phyloP scores from a whole-genome alignment of 805 yeast genomes.

The Candida manassasensis region DNA sequence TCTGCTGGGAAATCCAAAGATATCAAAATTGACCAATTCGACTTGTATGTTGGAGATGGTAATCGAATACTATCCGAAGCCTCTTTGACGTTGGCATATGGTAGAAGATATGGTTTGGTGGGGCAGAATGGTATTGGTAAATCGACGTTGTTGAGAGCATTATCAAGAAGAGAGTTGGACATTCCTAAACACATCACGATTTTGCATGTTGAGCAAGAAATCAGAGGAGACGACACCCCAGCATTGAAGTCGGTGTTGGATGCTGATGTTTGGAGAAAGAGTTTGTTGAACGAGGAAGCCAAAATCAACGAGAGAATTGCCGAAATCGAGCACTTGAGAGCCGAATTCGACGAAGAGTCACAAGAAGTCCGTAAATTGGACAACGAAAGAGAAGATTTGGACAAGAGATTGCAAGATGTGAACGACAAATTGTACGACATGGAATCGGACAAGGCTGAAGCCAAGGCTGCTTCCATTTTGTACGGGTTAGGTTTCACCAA shows the following conservation, averaged over 20 bases:
- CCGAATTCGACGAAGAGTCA: conserved; percentile 73
- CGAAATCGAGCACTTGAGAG: conserved; percentile 67
- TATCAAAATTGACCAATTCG: conserved; percentile 88
- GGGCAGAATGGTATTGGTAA: conserved; percentile 99
- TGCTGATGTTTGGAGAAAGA: conserved; percentile 99
- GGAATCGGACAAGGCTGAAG: conserved; percentile 97
- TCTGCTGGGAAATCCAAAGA: conserved; percentile 96
- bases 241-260: conserved; percentile 96
- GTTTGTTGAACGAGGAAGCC: conserved; percentile 68
- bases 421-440: conserved; percentile 81
- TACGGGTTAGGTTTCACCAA: conserved; percentile 91
- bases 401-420: conserved; percentile 69
- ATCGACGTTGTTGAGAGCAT: conserved; percentile 85
- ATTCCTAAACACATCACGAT: conserved; percentile 95
- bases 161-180: conserved; percentile 88
- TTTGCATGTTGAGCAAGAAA: conserved; percentile 96
- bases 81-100: conserved; percentile 78
- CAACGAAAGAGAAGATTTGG: conserved; percentile 85
- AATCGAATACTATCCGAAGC: conserved; percentile 88
- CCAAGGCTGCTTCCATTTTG: conserved; percentile 90
- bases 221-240: conserved; percentile 84
- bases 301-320: conserved; percentile 68
- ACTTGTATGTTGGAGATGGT: conserved; percentile 93
- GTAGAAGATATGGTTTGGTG: conserved; percentile 93
- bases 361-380: conserved; percentile 75